Conservation (phyloP, 495 filamentous ascomycete species). For the Aspergillus diversus region DNA sequence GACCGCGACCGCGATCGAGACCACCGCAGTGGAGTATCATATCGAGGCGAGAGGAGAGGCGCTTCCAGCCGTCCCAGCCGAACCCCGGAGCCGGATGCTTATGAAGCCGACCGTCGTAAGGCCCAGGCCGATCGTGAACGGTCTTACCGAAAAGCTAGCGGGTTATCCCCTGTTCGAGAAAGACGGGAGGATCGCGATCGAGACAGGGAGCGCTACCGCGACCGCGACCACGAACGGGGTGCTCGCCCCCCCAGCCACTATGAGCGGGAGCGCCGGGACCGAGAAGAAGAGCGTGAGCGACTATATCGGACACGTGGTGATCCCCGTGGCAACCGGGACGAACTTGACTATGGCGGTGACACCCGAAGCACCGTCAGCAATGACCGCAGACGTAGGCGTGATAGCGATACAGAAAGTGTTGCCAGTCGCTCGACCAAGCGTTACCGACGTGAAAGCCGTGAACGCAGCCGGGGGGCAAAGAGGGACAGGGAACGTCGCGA, state of each 20-base stretch:
- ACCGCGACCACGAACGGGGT: conserved; percentile 59
- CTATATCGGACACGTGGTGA: conserved; percentile 82
- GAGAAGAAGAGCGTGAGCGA: conserved; percentile 84
- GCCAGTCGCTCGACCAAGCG: conserved; percentile 61
- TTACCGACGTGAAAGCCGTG: conserved; percentile 48
- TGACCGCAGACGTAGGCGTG: conserved; percentile 61
- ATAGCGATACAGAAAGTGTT: conserved; percentile 75
- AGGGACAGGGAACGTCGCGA: conserved; percentile 64
- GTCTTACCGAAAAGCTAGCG: conserved; percentile 78
- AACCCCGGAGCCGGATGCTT: conserved; percentile 82
- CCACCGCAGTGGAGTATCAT: conserved; percentile 50
- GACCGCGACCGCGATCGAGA: conserved; percentile 63
- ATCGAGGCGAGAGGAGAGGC: conserved; percentile 58
- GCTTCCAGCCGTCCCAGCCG: conserved; percentile 64
- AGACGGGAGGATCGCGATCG: conserved; percentile 62
- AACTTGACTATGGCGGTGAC: conserved; percentile 88
- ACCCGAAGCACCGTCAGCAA: conserved; percentile 61
- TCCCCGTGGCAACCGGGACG: conserved; percentile 71
- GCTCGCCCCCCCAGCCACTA: conserved; percentile 54
- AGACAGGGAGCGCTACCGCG: conserved; percentile 51
- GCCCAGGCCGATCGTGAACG: conserved; percentile 85
- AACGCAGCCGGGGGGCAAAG: conserved; percentile 62
- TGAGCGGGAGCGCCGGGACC: conserved; percentile 73
- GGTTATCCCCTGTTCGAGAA: conserved; percentile 56
- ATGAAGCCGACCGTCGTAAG: conserved; percentile 85